Evolutionary conservation across 495 filamentous ascomycete species (phyloP), one percentile per base, ranked within the genome.

Genomic region (Penicillium angulare): DNA sequence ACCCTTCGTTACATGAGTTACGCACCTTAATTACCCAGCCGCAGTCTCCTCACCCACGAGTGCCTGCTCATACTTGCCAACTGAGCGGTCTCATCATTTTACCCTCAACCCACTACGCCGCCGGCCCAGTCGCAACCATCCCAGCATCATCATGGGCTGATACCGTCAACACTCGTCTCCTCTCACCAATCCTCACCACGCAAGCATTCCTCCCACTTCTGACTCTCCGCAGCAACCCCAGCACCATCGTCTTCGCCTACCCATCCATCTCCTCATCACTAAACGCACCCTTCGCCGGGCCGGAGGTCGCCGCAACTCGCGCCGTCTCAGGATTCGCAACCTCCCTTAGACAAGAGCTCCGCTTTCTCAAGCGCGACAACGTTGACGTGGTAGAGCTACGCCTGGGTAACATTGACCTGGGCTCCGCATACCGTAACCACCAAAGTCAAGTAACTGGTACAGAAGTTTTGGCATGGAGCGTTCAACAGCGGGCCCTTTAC

Each of bases 171-270:
- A 88, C 87, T 5, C 89, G 92, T 46, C 78, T 97, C n/a, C 80
- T 97, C 23, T 85, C 88, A n/a, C 92, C 95, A 4, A 87, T 97
- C 52, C 78, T 95, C 48, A 89, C 86, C 0, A 78, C 89, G 9
- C 90, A 96, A 64, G 79, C 86, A 20, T 96, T 97, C 73, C 76
- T 97, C 1, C 92, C 89, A 0, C 82, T 88, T 21, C 77, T 97
- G 36, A 85, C 82, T 10, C 63, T 67, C 43, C 66, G 73, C 52
- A 69, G 72, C 39, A 67, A 73, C 41, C 68, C 67, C 36, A 73
- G 79, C 48, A 82, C 82, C 36, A 79, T 98, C 35, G 71, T 97
- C 33, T 71, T 97, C 57, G 83, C 92, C 55, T 95, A 89, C 27
- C 89, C 92, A 0, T 85, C 83, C 47, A 90, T 96, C 63, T 87